These are phyloP conservation scores for Suillus plorans DNA, from an alignment of 768 basidiomycete species.

Conservation along the genomic window DNA sequence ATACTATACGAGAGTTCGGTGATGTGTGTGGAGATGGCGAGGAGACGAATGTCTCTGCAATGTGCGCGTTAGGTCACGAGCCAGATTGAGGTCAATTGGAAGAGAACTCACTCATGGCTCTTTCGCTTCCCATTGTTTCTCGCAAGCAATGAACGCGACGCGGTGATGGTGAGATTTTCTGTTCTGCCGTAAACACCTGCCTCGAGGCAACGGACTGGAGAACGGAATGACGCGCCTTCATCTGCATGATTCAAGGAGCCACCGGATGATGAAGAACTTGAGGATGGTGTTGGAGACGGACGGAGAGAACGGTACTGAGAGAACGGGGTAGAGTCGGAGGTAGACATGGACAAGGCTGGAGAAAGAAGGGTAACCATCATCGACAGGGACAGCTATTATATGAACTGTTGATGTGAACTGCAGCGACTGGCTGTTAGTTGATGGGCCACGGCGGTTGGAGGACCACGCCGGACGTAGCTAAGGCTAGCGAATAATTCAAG, in stretches of 20 bases:
- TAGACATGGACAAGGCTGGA: constrained; percentile 8
- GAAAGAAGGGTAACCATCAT: constrained; percentile 1
- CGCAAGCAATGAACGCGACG: constrained; percentile 42
- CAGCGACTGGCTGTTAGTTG: background rate
- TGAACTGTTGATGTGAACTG: background rate
- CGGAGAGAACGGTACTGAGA: constrained; percentile 33
- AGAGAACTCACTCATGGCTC: constrained; percentile 63
- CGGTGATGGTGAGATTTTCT: constrained; percentile 78
- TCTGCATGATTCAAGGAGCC: constrained; percentile 56
- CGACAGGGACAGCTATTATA: background rate
- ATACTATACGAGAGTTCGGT: constrained; percentile 85
- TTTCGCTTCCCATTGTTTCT: constrained; percentile 52
- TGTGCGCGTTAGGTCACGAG: constrained; percentile 22
- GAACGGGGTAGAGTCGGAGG: constrained; percentile 30
- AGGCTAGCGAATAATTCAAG: background rate
- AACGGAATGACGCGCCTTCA: constrained; percentile 50
- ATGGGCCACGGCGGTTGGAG: background rate
- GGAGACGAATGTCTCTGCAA: constrained; percentile 66
- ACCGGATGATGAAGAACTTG: constrained; percentile 50
- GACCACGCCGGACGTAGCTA: background rate
- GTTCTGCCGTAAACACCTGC: constrained; percentile 30
- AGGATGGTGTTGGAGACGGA: constrained; percentile 25
- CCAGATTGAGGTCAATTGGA: constrained; percentile 11
- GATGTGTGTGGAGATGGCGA: constrained; percentile 82
- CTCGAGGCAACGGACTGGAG: constrained; percentile 16